A percentile compares a stretch with the other conserved stretches of the same genome.
phyloP scores from a whole-genome alignment of 352 stramenopile species.

The Globisporangium ultimum region DNA sequence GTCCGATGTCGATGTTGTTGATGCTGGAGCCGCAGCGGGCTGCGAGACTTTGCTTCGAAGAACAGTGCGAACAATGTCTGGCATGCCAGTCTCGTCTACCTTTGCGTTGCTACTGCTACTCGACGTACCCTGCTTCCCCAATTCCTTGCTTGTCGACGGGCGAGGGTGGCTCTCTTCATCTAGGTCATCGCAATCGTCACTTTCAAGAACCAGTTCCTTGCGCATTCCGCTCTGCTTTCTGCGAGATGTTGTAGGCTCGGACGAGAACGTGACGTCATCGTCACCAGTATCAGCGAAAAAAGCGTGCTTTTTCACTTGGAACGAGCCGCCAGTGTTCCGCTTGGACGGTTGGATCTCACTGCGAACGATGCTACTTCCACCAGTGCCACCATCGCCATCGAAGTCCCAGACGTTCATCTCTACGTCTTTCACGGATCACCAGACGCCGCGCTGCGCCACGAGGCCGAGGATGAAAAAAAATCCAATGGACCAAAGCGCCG shows the following conservation, averaged over 20 bases:
- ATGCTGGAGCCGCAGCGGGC: background rate
- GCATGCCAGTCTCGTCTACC: constrained; percentile 3
- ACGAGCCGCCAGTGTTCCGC: constrained; percentile 2
- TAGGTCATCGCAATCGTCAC: constrained; percentile 13
- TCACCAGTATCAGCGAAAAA: constrained; percentile 25
- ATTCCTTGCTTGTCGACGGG: background rate
- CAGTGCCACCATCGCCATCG: background rate
- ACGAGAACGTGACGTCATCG: background rate
- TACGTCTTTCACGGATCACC: background rate
- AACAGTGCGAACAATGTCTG: constrained; percentile 10
- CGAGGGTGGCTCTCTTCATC: background rate
- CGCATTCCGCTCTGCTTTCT: constrained; percentile 16
- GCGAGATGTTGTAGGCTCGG: constrained; percentile 7
- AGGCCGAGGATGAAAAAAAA: background rate
- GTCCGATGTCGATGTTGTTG: background rate
- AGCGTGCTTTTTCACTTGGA: constrained; percentile 18
- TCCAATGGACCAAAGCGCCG: background rate
- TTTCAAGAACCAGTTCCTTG: constrained; percentile 26
- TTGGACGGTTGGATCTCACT: constrained; percentile 5
- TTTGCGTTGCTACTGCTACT: background rate
- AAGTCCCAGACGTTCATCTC: constrained; percentile 11
- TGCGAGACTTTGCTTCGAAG: constrained; percentile 11
- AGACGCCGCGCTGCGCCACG: background rate
- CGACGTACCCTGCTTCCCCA: background rate
- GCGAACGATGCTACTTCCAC: background rate